Evolutionary conservation across 306 rosid genomes (phyloP), one percentile per base, ranked within the genome.

Genomic region (Lathyrus tuberosus): DNA sequence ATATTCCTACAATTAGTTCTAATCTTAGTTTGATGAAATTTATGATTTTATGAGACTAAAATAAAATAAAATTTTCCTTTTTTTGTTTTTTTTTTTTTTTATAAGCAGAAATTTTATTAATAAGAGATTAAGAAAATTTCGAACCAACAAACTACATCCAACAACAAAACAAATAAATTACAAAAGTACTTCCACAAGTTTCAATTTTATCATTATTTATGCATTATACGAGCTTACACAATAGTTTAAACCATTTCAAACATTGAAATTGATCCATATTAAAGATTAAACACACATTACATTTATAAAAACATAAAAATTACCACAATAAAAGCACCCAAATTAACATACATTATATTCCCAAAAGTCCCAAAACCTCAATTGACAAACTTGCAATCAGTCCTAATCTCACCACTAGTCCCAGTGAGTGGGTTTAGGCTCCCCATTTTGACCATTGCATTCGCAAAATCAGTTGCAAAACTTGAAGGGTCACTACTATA

Each of bases 361-460:
- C 40, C 17, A 49, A 6, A 20, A 20, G 11, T 6, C 0, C 43
- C 56, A 26, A 52, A 30, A 17, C 53, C 56, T 73, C 42, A 81
- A 56, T 85, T 89, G 59, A 52, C 22, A 7, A 42, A 74, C 54
- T 69, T 43, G 60, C 96, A 89, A 4, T 66, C 68, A 47, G 67
- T 69, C 51, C 89, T 80, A 44, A 85, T 82, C 65, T 85, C 76
- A 20, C 92, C 89, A 12, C 10, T 31, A 0, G 79, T 24, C 16
- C 89, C 92, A 0, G 91, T 85, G 13, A 87, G 82, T 15, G 83
- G 86, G 44, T 82, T 63, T 8, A 89, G 81, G 31, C 81, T 83
- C 4, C 87, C 80, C 96, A 87, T 83, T 82, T 80, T 89, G 11
- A 71, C 53, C 84, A 85, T 87, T 6, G 89, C 93, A 5, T 72